Base-by-base conservation (phyloP, 495 filamentous ascomycete species). In the Xylaria flabelliformis region DNA sequence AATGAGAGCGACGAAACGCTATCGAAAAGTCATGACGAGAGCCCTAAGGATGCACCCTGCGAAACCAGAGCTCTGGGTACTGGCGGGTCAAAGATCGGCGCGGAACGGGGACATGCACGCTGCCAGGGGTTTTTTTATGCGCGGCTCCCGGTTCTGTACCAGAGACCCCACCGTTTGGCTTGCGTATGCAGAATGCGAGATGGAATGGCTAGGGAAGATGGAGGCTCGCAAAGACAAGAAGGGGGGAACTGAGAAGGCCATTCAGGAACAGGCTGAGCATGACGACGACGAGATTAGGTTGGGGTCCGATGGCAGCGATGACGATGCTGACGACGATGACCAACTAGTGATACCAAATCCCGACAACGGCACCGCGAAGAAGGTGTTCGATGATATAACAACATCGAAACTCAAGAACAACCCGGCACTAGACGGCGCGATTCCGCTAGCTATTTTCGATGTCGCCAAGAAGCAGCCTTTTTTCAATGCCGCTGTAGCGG, bases 381-480 rank as follows among this genome's bases (percentile, higher is more conserved):
- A 81, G 75, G 76, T 83, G 59, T 87, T 96, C 69, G 88, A 92
- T 70, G 86, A 90, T 24, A 87, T 86, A 67, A 80, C 82, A 10
- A 82, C 77, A 19, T 86, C 85, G 68, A 88, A 90, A 72, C 88
- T 97, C 10, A 88, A 89, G 56, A 86, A 91, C 64, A 93, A 93
- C 51, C 94, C 96, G 13, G 93, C 93, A 17, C 83, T 98, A 41
- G 92, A 91, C 61, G 96, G 96, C 9, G 95, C 94, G 5, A 97
- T 98, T 73, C 94, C 97, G 4, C 86, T 95, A 62, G 94, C 95
- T 41, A 93, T 98, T 48, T 98, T 98, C 74, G 94, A 97, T 77
- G 87, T 92, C 17, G 93, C 94, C 1, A 90, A 91, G 85, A 94
- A 93, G 76, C 87, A 96, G 77, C 91, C 92, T 67, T 87, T 88